Base-by-base conservation (phyloP, 192 early-diverging fungal species). In the Chytriomyces sp. region DNA sequence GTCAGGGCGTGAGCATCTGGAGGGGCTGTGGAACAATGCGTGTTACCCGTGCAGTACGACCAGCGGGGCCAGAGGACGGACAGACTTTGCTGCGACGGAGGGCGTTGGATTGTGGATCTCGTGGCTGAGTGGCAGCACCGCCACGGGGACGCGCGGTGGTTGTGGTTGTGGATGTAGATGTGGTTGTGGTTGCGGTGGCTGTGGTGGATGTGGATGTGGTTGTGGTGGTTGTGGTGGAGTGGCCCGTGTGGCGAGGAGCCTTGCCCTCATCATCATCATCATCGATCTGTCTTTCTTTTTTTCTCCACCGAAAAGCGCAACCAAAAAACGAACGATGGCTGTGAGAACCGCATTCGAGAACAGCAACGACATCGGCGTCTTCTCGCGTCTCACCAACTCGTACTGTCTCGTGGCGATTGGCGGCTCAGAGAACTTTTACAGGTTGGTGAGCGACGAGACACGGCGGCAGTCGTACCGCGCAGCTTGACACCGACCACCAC, bases 341-440 rank as follows among this genome's bases (percentile, higher is more conserved):
- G 68, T 71, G 6, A 34, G 95, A 80, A 93, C 95, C 32, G 93
- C 95, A 85, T 99, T 99, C 79, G 97, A 99, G 87, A 99, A 97
- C 87, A 94, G 86, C 83, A 98, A 98, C 85, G 97, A 99, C 81
- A 94, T 99, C 81, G 97, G 97, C 62, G 97, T 98, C 55, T 99
- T 99, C 67, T 89, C 96, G 77, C 89, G 91, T 72, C 89, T 99
- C 73, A 99, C 97, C 80, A 99, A 99, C 86, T 91, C 93, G 39
- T 99, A 98, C 83, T 95, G 93, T 80, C 85, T 99, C 68, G 95
- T 98, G 37, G 94, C 96, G 33, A 86, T 98, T 54, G 97, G 97
- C 73, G 97, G 97, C 39, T 98, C 95, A 12, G 97, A 98, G 78
- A 99, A 98, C 91, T 99, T 99, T 87, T 99, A 99, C 88, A 93